phyloP scores from a whole-genome alignment of 2,329 filamentous ascomycete genomes.

The Fusarium dimerum region DNA sequence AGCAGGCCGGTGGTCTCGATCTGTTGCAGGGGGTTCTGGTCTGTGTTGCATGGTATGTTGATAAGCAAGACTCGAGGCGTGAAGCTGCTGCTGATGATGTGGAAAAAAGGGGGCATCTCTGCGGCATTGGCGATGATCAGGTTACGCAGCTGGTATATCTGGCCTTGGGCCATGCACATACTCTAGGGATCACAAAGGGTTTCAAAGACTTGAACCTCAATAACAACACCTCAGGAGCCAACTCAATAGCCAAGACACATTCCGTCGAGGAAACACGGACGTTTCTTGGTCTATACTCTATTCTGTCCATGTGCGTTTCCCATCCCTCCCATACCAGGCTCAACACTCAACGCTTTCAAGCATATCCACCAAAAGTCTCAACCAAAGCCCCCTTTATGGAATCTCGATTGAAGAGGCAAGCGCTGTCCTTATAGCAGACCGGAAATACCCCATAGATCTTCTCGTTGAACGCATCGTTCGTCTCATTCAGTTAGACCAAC shows the following conservation, averaged over 20 bases:
- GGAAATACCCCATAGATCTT: constrained; percentile 32
- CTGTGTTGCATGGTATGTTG: constrained; percentile 49
- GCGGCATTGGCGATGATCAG: constrained; percentile 37
- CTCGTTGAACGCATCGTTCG: constrained; percentile 36
- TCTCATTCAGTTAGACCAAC: constrained; percentile 38
- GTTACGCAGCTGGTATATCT: constrained; percentile 41
- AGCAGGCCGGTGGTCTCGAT: constrained; percentile 43
- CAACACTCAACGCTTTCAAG: constrained; percentile 18
- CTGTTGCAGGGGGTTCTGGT: constrained; percentile 49
- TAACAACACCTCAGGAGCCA: constrained; percentile 12
- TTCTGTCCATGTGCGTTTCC: constrained; percentile 39
- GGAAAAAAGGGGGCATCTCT: constrained; percentile 34
- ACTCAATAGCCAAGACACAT: constrained; percentile 24
- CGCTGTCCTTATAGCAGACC: constrained; percentile 29
- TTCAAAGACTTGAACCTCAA: background rate
- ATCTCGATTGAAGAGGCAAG: constrained; percentile 37
- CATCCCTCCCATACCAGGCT: background rate
- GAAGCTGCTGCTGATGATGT: background rate
- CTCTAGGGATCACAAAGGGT: constrained; percentile 36
- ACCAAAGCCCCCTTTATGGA: constrained; percentile 34
- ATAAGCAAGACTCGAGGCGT: constrained; percentile 29
- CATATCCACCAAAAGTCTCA: constrained; percentile 40
- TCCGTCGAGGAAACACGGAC: constrained; percentile 41
- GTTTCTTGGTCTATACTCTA: constrained; percentile 41
- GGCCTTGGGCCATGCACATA: constrained; percentile 44